Base-by-base conservation (phyloP, 164 flowering plant genomes). In the Warburgia ugandensis region DNA sequence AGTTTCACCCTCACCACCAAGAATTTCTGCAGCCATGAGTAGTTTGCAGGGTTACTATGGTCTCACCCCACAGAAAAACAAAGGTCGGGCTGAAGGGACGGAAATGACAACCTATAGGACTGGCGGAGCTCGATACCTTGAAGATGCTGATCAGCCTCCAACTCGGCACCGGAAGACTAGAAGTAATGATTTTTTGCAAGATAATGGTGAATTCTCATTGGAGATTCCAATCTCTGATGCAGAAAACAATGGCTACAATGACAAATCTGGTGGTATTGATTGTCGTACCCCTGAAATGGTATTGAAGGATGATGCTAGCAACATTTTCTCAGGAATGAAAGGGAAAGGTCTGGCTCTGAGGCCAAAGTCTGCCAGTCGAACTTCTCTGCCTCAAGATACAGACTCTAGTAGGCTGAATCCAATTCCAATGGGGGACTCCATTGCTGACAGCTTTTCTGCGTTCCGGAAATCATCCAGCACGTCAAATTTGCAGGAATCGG, bases 401-500 rank as follows among this genome's bases (percentile, higher is more conserved):
- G 86, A 73, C 29, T 43, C 64, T 21, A 55, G 69, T 28, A 50
- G 54, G 30, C 31, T 58, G 37, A 73, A 49, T 35, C 54, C 72
- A 0, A 21, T 60, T 3, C 74, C 74, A 22, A 17, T 55, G 9
- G 82, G 75, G 27, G 87, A 78, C 43, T 62, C 66, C 14, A 29
- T 61, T 10, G 56, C 63, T 17, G 76, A 83, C 28, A 62, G 64
- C 21, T 55, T 53, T 27, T 59, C 66, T 22, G 77, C 68, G 21
- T 81, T 91, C 2, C 66, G 86, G 52, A 87, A 81, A 60, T 91
- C 96, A 5, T 81, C 83, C 8, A 87, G 97, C 68, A 74, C 90
- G 0, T 59, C 96, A 17, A 73, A 63, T 59, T 70, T 91, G 63
- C 84, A 78, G 37, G 83, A 83, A 29, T 74, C 72, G 41, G 90